These are phyloP conservation scores for Raffaelea albimanens DNA, from an alignment of 2,329 filamentous ascomycete species.

Conservation along the genomic window DNA sequence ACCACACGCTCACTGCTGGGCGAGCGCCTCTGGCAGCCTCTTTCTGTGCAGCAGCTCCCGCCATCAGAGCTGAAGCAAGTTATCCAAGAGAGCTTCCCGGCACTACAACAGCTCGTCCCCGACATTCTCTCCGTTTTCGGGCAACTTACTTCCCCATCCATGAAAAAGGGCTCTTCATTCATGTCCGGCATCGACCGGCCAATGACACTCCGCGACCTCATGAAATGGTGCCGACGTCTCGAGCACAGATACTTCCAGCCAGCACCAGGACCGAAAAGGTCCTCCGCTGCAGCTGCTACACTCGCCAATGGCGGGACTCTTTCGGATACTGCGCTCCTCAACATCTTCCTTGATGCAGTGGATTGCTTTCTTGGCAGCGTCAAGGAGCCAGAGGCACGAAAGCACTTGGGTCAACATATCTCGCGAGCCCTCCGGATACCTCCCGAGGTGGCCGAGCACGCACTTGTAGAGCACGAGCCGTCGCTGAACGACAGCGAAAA, in stretches of 20 bases:
- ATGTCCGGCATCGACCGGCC: conserved; percentile 31
- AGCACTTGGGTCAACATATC: conserved; percentile 56
- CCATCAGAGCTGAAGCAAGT: conserved; percentile 66
- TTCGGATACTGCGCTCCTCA: conserved; percentile 62
- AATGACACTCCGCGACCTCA: conserved; percentile 56
- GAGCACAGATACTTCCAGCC: conserved; percentile 49
- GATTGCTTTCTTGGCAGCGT: conserved; percentile 86
- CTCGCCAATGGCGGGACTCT: conserved; percentile 46
- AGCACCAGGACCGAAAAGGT: too few species aligned
- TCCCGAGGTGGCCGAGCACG: conserved; percentile 69
- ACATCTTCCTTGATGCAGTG: conserved; percentile 86
- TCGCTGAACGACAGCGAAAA: conserved; percentile 52
- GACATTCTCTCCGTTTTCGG: conserved; percentile 52
- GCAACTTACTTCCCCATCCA: conserved; percentile 33
- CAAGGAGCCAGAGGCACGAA: conserved; percentile 53
- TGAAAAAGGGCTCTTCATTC: neutral
- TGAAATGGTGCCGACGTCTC: conserved; percentile 85
- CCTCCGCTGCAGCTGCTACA: too few species aligned
- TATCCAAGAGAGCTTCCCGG: conserved; percentile 59
- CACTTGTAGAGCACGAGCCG: conserved; percentile 64
- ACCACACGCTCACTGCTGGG: conserved; percentile 70
- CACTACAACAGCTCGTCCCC: conserved; percentile 53
- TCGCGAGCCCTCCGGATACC: conserved; percentile 84
- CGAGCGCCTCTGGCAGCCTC: conserved; percentile 72
- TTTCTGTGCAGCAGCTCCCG: conserved; percentile 58